Conservation (phyloP, 495 filamentous ascomycete genomes). For the Xanthoparmelia taractica region DNA sequence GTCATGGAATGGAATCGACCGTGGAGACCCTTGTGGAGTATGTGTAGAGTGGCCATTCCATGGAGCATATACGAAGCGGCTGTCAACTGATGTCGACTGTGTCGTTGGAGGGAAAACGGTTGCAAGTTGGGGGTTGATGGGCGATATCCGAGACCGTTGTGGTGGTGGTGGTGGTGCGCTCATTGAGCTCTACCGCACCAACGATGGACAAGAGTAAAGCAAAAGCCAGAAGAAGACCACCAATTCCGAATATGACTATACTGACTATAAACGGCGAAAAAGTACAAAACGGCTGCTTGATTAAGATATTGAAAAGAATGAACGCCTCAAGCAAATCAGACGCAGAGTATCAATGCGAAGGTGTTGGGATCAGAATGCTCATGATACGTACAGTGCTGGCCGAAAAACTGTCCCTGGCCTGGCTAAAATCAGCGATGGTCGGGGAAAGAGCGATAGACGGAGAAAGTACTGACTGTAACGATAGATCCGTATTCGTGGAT, state of each 20-base stretch:
- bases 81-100: slow-evolving; percentile 33
- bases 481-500: slow-evolving; percentile 85
- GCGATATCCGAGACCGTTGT: slow-evolving; percentile 45
- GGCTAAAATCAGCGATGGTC: background rate
- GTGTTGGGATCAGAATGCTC: background rate
- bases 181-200: slow-evolving; percentile 52
- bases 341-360: background rate
- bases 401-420: slow-evolving; percentile 72
- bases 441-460: background rate
- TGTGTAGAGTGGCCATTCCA: too few relatives aligned
- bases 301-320: slow-evolving; percentile 9
- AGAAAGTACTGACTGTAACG: slow-evolving; percentile 56
- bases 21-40: too few relatives aligned
- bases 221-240: background rate
- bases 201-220: slow-evolving; percentile 31
- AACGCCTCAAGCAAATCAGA: background rate
- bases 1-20: too few relatives aligned
- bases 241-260: background rate
- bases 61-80: slow-evolving; percentile 43
- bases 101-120: slow-evolving; percentile 41
- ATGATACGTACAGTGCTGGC: slow-evolving; percentile 64
- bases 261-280: background rate
- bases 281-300: background rate
- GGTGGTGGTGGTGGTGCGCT: slow-evolving; percentile 45
- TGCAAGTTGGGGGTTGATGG: slow-evolving; percentile 41